These are phyloP conservation scores for Manihot esculenta DNA, from an alignment of 441 rosid genomes.

Conservation along the genomic window DNA sequence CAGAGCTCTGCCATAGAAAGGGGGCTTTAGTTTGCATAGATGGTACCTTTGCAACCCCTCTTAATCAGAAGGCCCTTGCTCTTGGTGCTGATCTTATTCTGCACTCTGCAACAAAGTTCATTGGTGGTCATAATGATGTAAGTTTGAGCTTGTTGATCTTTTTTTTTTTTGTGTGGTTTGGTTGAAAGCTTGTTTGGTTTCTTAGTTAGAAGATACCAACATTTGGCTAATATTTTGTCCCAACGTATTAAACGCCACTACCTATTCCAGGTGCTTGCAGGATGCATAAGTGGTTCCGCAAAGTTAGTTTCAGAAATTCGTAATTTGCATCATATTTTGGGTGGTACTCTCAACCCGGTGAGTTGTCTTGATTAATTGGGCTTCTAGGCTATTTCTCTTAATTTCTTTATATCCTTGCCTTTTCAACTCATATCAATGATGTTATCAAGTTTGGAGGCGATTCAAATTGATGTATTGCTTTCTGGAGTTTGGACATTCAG, in stretches of 20 bases:
- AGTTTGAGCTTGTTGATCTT: conserved; percentile 28
- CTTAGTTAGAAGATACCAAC: neutral
- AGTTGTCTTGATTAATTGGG: conserved; percentile 25
- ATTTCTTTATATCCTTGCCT: neutral
- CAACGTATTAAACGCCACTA: conserved; percentile 12
- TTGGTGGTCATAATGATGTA: conserved; percentile 98
- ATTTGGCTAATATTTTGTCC: neutral
- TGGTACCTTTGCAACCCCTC: conserved; percentile 98
- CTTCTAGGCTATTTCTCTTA: neutral
- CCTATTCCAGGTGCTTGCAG: conserved; percentile 76
- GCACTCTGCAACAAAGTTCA: conserved; percentile 92
- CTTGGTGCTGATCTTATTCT: conserved; percentile 95
- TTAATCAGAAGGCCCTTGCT: conserved; percentile 92
- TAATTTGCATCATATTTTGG: conserved; percentile 86
- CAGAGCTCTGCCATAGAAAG: conserved; percentile 79
- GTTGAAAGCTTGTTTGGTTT: too few relatives aligned
- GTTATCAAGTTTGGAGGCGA: neutral
- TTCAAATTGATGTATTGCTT: neutral
- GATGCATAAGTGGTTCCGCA: conserved; percentile 81
- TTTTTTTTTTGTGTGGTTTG: too few relatives aligned
- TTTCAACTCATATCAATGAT: neutral
- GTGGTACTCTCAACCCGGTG: conserved; percentile 92
- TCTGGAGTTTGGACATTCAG: neutral
- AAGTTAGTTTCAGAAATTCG: conserved; percentile 72
- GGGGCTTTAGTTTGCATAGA: conserved; percentile 95